Evolutionary conservation across 1,139 yeast genomes (phyloP).

Genomic region (Taiozyma onychis): DNA sequence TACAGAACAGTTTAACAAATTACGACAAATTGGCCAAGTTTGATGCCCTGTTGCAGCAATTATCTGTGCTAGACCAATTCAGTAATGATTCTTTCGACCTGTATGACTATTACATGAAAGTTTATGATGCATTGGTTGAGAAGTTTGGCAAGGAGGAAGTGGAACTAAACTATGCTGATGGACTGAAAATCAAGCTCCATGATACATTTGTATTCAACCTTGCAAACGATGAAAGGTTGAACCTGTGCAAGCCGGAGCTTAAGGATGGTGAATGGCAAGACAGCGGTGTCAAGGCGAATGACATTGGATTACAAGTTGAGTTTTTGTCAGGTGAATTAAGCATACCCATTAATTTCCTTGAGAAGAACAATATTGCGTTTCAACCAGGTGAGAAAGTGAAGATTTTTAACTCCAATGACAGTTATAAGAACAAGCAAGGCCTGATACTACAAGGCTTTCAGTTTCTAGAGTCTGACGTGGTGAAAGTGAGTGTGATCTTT

Average conservation of each 20-base stretch:
- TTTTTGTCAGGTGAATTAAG: not conserved
- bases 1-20: constrained; percentile 11
- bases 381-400: constrained; percentile 1
- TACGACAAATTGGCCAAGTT: constrained; percentile 14
- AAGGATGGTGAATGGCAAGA: not conserved
- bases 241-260: not conserved
- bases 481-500: not conserved
- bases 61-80: constrained; percentile 20
- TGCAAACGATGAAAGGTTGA: constrained; percentile 14
- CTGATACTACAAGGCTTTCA: constrained; percentile 1
- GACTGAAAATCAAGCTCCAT: constrained; percentile 10
- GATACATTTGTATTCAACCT: constrained; percentile 9
- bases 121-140: constrained; percentile 4
- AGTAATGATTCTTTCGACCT: constrained; percentile 17
- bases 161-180: constrained; percentile 15
- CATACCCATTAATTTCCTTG: constrained; percentile 1
- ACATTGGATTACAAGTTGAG: constrained; percentile 10
- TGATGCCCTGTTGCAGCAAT: constrained; percentile 14
- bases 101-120: constrained; percentile 14
- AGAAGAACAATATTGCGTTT: not conserved
- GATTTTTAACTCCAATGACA: constrained; percentile 1
- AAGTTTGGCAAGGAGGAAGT: constrained; percentile 5
- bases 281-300: constrained; percentile 3
- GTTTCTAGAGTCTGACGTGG: not conserved
- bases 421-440: not conserved